Conservation (phyloP, 495 filamentous ascomycete species). For the Tuber borchii region DNA sequence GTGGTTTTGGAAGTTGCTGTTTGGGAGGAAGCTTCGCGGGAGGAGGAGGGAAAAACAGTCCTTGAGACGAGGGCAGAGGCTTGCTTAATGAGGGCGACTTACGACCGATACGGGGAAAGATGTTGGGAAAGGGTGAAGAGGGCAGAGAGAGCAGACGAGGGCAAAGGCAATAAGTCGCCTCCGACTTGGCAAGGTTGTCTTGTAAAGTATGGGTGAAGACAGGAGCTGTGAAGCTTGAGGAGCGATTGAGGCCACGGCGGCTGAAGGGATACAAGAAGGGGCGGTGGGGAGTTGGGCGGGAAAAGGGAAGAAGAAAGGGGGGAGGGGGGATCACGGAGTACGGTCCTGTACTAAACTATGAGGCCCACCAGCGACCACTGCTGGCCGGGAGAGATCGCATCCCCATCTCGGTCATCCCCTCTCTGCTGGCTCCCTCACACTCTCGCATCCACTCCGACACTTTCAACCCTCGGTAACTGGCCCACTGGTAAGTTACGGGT, state of each 20-base stretch:
- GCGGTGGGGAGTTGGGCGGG: background rate
- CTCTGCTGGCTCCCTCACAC: background rate
- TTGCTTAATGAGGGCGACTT: background rate
- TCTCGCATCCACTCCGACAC: background rate
- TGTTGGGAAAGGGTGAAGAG: background rate
- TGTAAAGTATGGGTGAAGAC: background rate
- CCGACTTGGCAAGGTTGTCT: background rate
- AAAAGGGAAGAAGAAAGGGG: background rate
- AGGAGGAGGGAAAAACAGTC: background rate
- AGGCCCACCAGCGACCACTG: background rate
- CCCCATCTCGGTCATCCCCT: background rate
- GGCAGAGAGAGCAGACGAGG: background rate
- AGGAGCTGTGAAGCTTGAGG: background rate
- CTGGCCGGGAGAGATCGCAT: slow-evolving; percentile 2
- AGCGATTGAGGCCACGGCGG: background rate
- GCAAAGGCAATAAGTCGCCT: background rate
- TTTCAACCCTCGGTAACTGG: background rate
- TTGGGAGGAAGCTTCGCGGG: background rate
- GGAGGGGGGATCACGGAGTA: background rate
- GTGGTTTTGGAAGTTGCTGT: background rate
- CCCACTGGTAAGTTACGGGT: slow-evolving; percentile 3
- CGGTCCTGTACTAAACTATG: background rate
- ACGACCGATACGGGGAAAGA: background rate
- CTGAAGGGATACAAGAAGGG: background rate
- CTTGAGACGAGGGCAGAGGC: background rate